A percentile compares a stretch with the other conserved stretches of the same genome.
These are phyloP conservation scores for Hypoxylon sp. DNA, from an alignment of 2,329 filamentous ascomycete genomes.

Conservation along the genomic window DNA sequence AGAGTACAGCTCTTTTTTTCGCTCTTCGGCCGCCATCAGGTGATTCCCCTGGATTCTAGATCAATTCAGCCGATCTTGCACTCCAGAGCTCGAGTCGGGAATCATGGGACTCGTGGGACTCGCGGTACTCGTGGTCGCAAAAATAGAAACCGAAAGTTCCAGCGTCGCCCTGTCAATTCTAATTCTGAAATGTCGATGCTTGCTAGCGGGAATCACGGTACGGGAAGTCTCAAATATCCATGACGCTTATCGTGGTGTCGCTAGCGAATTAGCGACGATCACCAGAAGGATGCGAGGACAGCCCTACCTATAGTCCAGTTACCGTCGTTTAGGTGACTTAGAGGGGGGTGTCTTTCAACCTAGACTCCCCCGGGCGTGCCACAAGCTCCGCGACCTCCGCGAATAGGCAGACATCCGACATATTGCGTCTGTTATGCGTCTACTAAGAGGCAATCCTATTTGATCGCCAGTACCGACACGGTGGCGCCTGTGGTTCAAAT, in stretches of 20 bases:
- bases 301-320: slow-evolving; percentile 23
- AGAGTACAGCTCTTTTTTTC: slow-evolving; percentile 23
- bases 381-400: slow-evolving; percentile 10
- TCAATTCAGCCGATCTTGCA: slow-evolving; percentile 31
- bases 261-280: slow-evolving; percentile 24
- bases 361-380: slow-evolving; percentile 1
- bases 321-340: background rate
- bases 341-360: slow-evolving; percentile 11
- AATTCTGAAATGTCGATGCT: slow-evolving; percentile 7
- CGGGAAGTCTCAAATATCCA: slow-evolving; percentile 21
- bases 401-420: slow-evolving; percentile 17
- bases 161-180: slow-evolving; percentile 6
- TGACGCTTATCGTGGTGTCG: slow-evolving; percentile 31
- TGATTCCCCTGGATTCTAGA: slow-evolving; percentile 38
- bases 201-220: slow-evolving; percentile 1
- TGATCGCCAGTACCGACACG: slow-evolving; percentile 30
- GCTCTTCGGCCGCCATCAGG: slow-evolving; percentile 34
- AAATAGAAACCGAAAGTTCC: slow-evolving; percentile 17
- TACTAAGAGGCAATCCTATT: slow-evolving; percentile 23
- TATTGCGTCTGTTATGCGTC: slow-evolving; percentile 12
- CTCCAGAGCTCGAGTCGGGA: slow-evolving; percentile 22
- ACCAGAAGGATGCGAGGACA: slow-evolving; percentile 27
- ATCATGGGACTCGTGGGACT: background rate
- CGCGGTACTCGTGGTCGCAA: background rate
- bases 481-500: slow-evolving; percentile 33